Conservation (phyloP, 2,329 filamentous ascomycete genomes). For the Ceratocystis destructans region DNA sequence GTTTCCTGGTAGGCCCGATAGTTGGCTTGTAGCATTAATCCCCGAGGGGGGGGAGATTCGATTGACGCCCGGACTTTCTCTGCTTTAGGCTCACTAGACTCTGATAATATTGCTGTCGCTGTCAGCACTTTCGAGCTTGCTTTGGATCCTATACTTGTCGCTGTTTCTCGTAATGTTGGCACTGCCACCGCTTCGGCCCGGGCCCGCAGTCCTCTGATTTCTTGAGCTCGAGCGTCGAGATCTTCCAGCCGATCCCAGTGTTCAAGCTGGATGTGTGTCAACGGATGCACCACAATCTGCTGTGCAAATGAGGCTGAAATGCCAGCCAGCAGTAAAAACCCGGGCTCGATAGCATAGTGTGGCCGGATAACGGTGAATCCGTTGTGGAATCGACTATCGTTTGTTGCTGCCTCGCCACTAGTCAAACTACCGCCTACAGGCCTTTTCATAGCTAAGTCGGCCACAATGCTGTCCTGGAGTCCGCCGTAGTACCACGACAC, state of each 20-base stretch:
- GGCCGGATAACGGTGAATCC: slow-evolving; percentile 46
- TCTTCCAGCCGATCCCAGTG: slow-evolving; percentile 62
- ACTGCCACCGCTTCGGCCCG: slow-evolving; percentile 23
- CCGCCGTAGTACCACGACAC: slow-evolving; percentile 57
- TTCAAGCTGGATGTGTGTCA: slow-evolving; percentile 55
- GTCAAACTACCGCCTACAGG: slow-evolving; percentile 24
- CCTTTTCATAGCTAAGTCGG: slow-evolving; percentile 22
- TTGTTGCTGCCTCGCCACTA: slow-evolving; percentile 26
- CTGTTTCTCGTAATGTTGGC: slow-evolving; percentile 22
- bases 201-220: slow-evolving; percentile 1
- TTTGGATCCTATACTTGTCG: slow-evolving; percentile 22
- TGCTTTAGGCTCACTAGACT: background rate
- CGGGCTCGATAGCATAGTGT: slow-evolving; percentile 61
- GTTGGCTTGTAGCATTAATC: slow-evolving; percentile 49
- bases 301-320: slow-evolving; percentile 54
- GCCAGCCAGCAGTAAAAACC: slow-evolving; percentile 56
- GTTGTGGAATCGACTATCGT: background rate
- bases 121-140: slow-evolving; percentile 17
- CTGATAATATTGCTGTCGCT: slow-evolving; percentile 13
- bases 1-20: slow-evolving; percentile 59
- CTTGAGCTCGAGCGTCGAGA: slow-evolving; percentile 46
- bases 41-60: slow-evolving; percentile 23
- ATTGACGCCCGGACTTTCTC: background rate
- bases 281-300: slow-evolving; percentile 55
- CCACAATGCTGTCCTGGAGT: slow-evolving; percentile 38